Base-by-base conservation (phyloP, 192 early-diverging fungal genomes). In the Gaertneriomyces sp. region DNA sequence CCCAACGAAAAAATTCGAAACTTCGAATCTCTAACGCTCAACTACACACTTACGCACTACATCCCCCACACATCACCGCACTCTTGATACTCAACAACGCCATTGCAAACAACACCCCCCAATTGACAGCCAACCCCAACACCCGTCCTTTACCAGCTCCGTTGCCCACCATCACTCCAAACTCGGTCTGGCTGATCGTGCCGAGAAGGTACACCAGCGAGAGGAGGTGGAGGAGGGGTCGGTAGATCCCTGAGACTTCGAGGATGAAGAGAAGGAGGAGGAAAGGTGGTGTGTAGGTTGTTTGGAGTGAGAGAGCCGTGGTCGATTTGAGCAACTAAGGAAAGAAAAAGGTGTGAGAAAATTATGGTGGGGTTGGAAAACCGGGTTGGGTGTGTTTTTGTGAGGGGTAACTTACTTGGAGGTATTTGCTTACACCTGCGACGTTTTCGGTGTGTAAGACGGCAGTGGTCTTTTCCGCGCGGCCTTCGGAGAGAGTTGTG, bases 91-190 rank as follows among this genome's bases (percentile, higher is more conserved):
- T 33, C 25, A 33, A 68, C 78, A 61, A 83, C 75, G 72, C 88
- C 81, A 67, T 88, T 85, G 5, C 77, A 61, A 72, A 68, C 12
- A 60, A 38, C 5, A 68, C 66, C 14, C 45, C 55, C 66, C 57
- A 60, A 38, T 58, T 46, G 19, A 52, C 49, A 25, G 66, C 66
- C 11, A 49, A 41, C 16, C 66, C 66, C 5, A 68, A 49, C 12
- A 58, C 33, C 7, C 66, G 25, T 10, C 55, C 55, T 20, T n/a
- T 45, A 6, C 66, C 66, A 6, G 49, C n/a, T 6, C 25, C 56
- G 20, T 68, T 33, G 25, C 25, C 25, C 25, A 33, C 25, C 25
- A 33, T 33, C 25, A 33, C 25, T 33, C 25, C 25, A 33, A 33
- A 61, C 45, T 76, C 63, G 12, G 63, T 60, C 16, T 69, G 66